Evolutionary conservation across 352 stramenopile genomes (phyloP), one percentile per base, ranked within the genome.

Genomic region (Phytopythium chamaehyphon): DNA sequence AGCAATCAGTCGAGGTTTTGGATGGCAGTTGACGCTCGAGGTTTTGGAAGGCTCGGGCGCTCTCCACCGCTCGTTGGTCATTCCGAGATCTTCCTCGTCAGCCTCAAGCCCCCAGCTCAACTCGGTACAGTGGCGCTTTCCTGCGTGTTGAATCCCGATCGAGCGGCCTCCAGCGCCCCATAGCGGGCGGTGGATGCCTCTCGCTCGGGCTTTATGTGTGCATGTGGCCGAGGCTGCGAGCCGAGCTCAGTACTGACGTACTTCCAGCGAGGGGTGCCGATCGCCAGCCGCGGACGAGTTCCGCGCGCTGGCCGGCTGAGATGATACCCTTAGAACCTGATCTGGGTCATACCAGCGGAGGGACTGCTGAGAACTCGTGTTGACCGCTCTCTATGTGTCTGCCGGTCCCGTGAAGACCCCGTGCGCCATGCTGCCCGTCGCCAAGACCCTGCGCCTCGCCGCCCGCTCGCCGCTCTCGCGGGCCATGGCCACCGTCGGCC

Each of bases 291-390:
- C 77, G 60, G 62, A 76, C 68, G 2, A 69, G 60, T 74, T 76
- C 67, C 51, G 63, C 74, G 62, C 47, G 68, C 61, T 68, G 58
- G 52, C 56, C 54, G 71, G 69, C 71, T 82, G 73, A 82, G 71
- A 81, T 76, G 19, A 81, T 47, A 82, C 69, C 68, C 68, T 85
- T 76, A 69, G 57, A 71, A 82, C 73, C 71, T 82, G 71, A 84
- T 77, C 73, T 67, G 73, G 73, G 16, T 78, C 61, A 69, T 75
- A 73, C 73, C 69, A 68, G 71, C 68, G 71, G 68, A 82, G 71
- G 71, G 62, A 82, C 66, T 76, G 65, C 71, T 76, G 71, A 22
- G 42, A 26, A 46, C 40, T 14, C 19, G 44, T 63, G 31, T 47
- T 71, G 44, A 40, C 26, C 61, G 40, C 12, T 37, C 23, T 69